These are phyloP conservation scores for Leccinum griseonigrum DNA, from an alignment of 1,284 basidiomycete species.

Conservation along the genomic window DNA sequence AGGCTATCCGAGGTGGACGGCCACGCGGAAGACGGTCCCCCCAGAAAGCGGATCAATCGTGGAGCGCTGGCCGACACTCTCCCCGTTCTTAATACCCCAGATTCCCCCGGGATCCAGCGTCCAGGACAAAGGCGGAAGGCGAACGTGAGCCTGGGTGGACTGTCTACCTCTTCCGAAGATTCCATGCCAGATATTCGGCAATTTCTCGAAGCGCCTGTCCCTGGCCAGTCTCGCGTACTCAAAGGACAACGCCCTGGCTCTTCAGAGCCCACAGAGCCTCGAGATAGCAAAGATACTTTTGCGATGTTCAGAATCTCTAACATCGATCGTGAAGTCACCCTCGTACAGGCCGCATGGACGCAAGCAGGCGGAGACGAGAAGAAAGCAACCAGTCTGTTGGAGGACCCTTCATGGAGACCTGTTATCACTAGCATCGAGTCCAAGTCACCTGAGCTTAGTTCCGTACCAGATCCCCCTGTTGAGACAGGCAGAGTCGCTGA, in stretches of 20 bases:
- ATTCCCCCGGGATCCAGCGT: slow-evolving; percentile 56
- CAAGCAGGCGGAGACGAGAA: slow-evolving; percentile 57
- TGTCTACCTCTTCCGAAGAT: slow-evolving; percentile 62
- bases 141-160: slow-evolving; percentile 35
- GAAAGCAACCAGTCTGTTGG: slow-evolving; percentile 55
- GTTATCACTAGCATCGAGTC: slow-evolving; percentile 17
- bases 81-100: slow-evolving; percentile 33
- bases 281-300: slow-evolving; percentile 43
- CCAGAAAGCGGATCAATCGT: slow-evolving; percentile 64
- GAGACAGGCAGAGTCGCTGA: slow-evolving; percentile 65
- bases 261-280: slow-evolving; percentile 28
- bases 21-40: slow-evolving; percentile 53
- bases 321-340: slow-evolving; percentile 44
- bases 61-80: slow-evolving; percentile 42
- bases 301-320: slow-evolving; percentile 61
- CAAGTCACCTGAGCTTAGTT: slow-evolving; percentile 18
- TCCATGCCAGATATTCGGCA: slow-evolving; percentile 48
- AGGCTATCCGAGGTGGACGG: slow-evolving; percentile 37
- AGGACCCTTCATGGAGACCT: slow-evolving; percentile 55
- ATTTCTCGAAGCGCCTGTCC: slow-evolving; percentile 42
- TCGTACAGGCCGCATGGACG: slow-evolving; percentile 62
- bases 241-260: slow-evolving; percentile 42
- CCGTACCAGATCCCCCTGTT: slow-evolving; percentile 29
- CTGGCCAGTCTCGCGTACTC: slow-evolving; percentile 46
- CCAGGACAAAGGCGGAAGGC: slow-evolving; percentile 48